Evolutionary conservation across 345 rosid species (phyloP).

Genomic region (Kernera saxatilis): DNA sequence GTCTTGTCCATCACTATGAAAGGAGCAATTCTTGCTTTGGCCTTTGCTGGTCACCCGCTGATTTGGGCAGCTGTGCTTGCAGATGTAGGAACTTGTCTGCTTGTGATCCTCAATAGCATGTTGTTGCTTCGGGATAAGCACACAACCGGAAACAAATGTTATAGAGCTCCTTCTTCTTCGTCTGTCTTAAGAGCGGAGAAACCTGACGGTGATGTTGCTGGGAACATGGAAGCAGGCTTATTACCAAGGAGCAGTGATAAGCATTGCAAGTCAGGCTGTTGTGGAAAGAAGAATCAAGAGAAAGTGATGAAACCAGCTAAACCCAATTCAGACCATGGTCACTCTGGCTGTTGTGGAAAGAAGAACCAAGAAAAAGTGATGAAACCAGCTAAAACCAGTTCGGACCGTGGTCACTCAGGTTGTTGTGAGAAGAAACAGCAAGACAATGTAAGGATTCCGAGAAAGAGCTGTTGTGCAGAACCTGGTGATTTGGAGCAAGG

Average conservation of each 20-base stretch:
- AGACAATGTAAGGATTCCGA: conserved; percentile 6
- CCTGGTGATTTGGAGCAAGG: background rate
- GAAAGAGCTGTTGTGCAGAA: background rate
- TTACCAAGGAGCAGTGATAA: conserved; percentile 8
- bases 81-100: conserved; percentile 81
- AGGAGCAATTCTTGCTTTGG: conserved; percentile 60
- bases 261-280: conserved; percentile 26
- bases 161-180: conserved; percentile 4
- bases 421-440: conserved; percentile 26
- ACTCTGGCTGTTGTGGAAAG: conserved; percentile 26
- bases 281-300: conserved; percentile 14
- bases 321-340: background rate
- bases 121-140: conserved; percentile 38
- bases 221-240: conserved; percentile 23
- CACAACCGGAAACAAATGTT: conserved; percentile 2
- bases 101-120: conserved; percentile 87
- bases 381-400: background rate
- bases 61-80: conserved; percentile 91
- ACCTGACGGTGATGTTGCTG: conserved; percentile 9
- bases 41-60: conserved; percentile 74
- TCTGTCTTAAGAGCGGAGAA: background rate
- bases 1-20: conserved; percentile 54
- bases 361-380: conserved; percentile 14
- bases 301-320: background rate
- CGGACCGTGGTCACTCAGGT: conserved; percentile 21